Base-by-base conservation (phyloP, 2,329 filamentous ascomycete species). In the Septoria petroselini region DNA sequence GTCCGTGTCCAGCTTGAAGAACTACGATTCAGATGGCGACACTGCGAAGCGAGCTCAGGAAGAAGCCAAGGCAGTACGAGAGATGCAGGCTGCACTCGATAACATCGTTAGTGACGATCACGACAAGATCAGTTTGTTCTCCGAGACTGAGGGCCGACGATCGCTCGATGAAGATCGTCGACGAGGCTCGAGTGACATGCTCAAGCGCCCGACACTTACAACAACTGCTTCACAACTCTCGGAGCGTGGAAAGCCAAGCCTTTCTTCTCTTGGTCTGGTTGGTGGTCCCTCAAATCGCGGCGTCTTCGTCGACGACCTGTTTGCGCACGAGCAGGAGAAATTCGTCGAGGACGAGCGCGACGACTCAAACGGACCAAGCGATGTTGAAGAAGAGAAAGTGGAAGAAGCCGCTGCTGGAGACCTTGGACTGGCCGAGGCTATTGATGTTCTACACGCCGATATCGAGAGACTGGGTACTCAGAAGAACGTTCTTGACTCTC, bases 361-460 rank as follows among this genome's bases (percentile, higher is more conserved):
- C 42, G 88, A 91, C 51, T 77, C 78, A 1, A 80, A 83, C 15
- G 74, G 74, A 2, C 74, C 76, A 9, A 75, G 76, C 3, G 81
- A 83, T 39, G 77, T 83, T 3, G 81, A 85, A 9, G 81, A 83
- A 15, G 90, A 96, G 56, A 85, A 90, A 58, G 89, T 98, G 7
- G 89, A 95, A 60, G 87, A 95, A 74, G 94, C 93, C 35, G 91
- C 90, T 0, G 93, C 94, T 1, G 93, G 93, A 30, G 93, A 98
- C 66, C 78, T 98, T 2, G 93, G 93, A 0, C 72, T 98, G 27
- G 88, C 90, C 0, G 94, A 98, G 71, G 91, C 94, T 7, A 95
- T 98, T 58, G 84, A 88, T 35, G 84, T 81, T 1, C 77, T 98
- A n/a, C 89, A 86, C 0, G 83, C 85, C 41, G 91, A 97, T 57